Percentiles rank a stretch among this genome's conserved stretches.
Evolutionary conservation across 805 yeast species (phyloP).

Genomic region (Alloascoidea africana): DNA sequence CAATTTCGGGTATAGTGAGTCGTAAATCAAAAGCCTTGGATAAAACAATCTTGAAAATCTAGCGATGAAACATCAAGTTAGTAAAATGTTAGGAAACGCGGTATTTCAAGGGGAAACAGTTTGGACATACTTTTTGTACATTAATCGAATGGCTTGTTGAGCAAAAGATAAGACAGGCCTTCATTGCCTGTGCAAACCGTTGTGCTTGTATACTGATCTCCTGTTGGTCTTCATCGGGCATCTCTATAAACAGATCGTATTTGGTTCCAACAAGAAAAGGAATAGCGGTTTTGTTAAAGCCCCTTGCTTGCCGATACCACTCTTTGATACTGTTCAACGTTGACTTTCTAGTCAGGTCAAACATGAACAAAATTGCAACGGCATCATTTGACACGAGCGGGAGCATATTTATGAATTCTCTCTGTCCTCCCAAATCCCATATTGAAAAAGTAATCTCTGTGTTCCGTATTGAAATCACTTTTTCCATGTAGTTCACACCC

Average conservation of each 20-base stretch:
- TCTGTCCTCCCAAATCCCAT: conserved; percentile 95
- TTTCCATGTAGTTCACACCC: conserved; percentile 93
- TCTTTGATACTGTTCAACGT: conserved; percentile 81
- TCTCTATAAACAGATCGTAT: conserved; percentile 72
- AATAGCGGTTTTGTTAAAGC: conserved; percentile 79
- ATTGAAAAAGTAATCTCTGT: conserved; percentile 84
- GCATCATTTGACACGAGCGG: conserved; percentile 89
- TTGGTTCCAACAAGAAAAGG: conserved; percentile 90
- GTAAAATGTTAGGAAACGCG: background rate
- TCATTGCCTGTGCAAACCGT: conserved; percentile 81
- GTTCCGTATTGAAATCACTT: conserved; percentile 66
- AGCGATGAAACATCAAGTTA: background rate
- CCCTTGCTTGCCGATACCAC: conserved; percentile 89
- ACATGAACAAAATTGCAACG: conserved; percentile 79
- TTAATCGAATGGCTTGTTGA: conserved; percentile 88
- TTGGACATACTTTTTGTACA: conserved; percentile 50
- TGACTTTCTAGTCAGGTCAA: conserved; percentile 75
- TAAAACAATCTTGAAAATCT: conserved; percentile 74
- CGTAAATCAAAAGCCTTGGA: conserved; percentile 83
- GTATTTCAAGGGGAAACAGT: background rate
- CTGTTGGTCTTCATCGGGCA: conserved; percentile 66
- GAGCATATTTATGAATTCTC: conserved; percentile 89
- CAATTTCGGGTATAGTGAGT: conserved; percentile 71
- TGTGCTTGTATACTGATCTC: conserved; percentile 74
- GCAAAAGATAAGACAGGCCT: conserved; percentile 69